These are phyloP conservation scores for Sabuloglossum arenarium DNA, from an alignment of 495 filamentous ascomycete species.

Conservation along the genomic window DNA sequence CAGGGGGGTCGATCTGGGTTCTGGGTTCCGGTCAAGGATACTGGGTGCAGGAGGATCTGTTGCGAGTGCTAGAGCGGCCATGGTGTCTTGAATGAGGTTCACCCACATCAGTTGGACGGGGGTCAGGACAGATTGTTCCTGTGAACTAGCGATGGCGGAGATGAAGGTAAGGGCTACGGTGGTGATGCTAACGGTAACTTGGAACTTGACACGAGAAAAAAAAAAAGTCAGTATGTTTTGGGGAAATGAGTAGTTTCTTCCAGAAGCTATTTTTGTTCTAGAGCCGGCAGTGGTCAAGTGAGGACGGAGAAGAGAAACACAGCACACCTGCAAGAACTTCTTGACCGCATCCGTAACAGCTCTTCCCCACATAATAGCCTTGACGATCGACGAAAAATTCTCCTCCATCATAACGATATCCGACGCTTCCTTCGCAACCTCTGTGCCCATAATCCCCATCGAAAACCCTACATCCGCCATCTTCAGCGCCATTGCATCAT, in stretches of 20 bases:
- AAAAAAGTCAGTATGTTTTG: no score
- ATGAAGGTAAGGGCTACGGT: no score
- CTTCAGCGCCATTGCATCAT: conserved; percentile 75
- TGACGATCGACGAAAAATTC: conserved; percentile 79
- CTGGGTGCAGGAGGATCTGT: conserved; percentile 57
- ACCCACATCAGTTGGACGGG: conserved; percentile 82
- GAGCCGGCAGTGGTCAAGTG: neutral
- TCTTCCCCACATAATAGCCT: conserved; percentile 72
- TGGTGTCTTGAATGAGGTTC: conserved; percentile 90
- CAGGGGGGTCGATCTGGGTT: conserved; percentile 53
- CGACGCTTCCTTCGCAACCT: conserved; percentile 86
- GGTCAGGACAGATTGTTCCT: conserved; percentile 54
- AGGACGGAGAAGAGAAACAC: no score
- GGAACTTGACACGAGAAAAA: no score
- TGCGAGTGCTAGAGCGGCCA: conserved; percentile 73
- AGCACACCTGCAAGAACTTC: conserved; percentile 60
- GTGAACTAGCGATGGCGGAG: conserved; percentile 71
- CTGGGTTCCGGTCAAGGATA: conserved; percentile 54
- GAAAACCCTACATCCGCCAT: conserved; percentile 80
- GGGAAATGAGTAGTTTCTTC: no score
- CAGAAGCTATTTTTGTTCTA: no score
- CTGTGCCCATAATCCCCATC: conserved; percentile 80
- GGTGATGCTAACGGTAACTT: conserved; percentile 82
- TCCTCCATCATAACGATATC: conserved; percentile 88
- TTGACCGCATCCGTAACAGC: conserved; percentile 77